Percentiles rank a stretch among this genome's conserved stretches.
Evolutionary conservation across 2,329 filamentous ascomycete genomes (phyloP).

Genomic region (Aspergillus carbonarius): DNA sequence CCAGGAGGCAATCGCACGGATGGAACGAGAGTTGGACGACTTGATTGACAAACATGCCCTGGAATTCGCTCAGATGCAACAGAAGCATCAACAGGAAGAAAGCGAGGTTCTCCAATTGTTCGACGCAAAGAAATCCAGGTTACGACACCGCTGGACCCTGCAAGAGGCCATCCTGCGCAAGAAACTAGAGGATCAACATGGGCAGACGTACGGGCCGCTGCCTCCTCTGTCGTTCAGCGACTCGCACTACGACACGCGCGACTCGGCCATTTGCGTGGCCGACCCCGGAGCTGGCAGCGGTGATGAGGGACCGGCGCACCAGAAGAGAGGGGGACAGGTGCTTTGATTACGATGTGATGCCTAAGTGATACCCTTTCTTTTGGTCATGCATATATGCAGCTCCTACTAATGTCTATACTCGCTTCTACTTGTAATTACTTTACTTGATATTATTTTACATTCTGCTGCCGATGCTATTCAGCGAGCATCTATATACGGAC

Average conservation of each 20-base stretch:
- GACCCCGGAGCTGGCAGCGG: conserved; percentile 14
- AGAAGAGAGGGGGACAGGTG: conserved; percentile 16
- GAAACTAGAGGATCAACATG: conserved; percentile 38
- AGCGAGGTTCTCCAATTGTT: conserved; percentile 30
- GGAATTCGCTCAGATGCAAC: conserved; percentile 35
- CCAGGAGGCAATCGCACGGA: conserved; percentile 39
- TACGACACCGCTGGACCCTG: conserved; percentile 42
- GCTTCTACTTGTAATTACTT: conserved; percentile 18
- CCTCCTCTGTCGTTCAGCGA: conserved; percentile 38
- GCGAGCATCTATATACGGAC: conserved; percentile 15
- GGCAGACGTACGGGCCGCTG: conserved; percentile 38
- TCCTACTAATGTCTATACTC: conserved; percentile 3
- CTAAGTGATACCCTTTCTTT: conserved; percentile 27
- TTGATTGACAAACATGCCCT: conserved; percentile 35
- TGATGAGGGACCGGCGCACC: conserved; percentile 18
- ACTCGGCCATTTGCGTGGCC: conserved; percentile 30
- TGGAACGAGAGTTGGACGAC: conserved; percentile 39
- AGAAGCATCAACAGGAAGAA: conserved; percentile 36
- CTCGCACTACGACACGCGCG: conserved; percentile 25
- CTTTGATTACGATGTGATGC: conserved; percentile 26
- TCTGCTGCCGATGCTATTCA: conserved; percentile 8
- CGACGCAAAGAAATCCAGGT: conserved; percentile 32
- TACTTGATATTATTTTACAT: neutral
- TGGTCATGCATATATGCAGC: conserved; percentile 17
- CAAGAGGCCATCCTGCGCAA: conserved; percentile 44